Conservation (phyloP, 129 eudicot species). For the Tagetes erecta region DNA sequence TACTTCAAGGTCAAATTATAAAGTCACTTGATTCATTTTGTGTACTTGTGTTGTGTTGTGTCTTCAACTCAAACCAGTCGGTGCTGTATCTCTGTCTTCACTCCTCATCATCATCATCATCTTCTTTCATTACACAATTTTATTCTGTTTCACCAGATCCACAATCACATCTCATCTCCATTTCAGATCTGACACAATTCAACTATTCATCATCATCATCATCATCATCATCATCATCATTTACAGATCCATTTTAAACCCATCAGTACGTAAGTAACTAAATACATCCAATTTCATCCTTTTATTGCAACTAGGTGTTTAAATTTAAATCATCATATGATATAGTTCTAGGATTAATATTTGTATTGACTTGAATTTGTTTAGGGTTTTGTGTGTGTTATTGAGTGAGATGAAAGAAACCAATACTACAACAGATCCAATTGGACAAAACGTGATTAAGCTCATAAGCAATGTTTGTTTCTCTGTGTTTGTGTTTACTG, state of each 20-base stretch:
- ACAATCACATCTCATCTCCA: slow-evolving; percentile 1
- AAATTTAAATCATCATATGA: not conserved
- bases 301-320: not conserved
- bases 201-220: not conserved
- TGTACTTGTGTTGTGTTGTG: not conserved
- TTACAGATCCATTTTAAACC: slow-evolving; percentile 15
- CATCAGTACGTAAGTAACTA: slow-evolving; percentile 21
- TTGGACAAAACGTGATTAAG: slow-evolving; percentile 86
- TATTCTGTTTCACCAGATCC: slow-evolving; percentile 26
- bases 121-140: not conserved
- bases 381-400: slow-evolving; percentile 29
- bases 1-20: slow-evolving; percentile 9
- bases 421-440: slow-evolving; percentile 71
- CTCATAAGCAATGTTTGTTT: slow-evolving; percentile 93
- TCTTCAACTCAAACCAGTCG: slow-evolving; percentile 27
- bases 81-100: slow-evolving; percentile 26
- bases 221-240: not conserved
- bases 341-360: slow-evolving; percentile 14
- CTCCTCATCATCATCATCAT: not conserved
- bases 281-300: not conserved
- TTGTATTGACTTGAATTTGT: slow-evolving; percentile 7
- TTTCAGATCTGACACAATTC: slow-evolving; percentile 33
- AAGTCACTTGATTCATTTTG: not conserved
- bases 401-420: slow-evolving; percentile 63
- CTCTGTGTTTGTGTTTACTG: slow-evolving; percentile 88